phyloP scores from a whole-genome alignment of 768 basidiomycete species.

The Trametes cubensis region DNA sequence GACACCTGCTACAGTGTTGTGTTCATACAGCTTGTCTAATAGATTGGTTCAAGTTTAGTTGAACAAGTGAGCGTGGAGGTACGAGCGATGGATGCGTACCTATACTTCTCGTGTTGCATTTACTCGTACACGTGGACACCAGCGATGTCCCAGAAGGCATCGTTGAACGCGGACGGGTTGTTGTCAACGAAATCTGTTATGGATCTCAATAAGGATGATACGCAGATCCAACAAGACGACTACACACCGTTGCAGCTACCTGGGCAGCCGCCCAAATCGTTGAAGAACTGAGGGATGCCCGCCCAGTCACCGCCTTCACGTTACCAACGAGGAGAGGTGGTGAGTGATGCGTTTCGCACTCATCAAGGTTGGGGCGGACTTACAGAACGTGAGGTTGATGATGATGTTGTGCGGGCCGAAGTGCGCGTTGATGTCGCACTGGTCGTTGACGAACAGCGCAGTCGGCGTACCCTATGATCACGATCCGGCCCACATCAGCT shows the following conservation, averaged over 20 bases:
- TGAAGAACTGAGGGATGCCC: conserved; percentile 45
- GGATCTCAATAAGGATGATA: background rate
- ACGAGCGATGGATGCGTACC: background rate
- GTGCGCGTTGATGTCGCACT: conserved; percentile 57
- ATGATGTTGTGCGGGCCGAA: conserved; percentile 65
- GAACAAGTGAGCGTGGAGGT: background rate
- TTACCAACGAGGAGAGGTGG: background rate
- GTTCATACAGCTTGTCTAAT: conserved; percentile 7
- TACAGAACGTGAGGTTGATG: conserved; percentile 73
- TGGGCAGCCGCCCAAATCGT: conserved; percentile 50
- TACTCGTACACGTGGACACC: conserved; percentile 56
- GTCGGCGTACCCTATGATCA: conserved; percentile 53
- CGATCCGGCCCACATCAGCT: conserved; percentile 3
- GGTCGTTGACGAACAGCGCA: conserved; percentile 62
- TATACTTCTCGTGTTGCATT: background rate
- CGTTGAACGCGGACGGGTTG: conserved; percentile 64
- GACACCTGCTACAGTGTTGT: background rate
- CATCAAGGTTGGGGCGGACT: conserved; percentile 28
- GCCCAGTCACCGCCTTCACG: conserved; percentile 61
- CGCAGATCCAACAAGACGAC: background rate
- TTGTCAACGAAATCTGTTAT: conserved; percentile 60
- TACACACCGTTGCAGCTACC: conserved; percentile 54
- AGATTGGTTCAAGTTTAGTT: background rate
- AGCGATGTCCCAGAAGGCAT: conserved; percentile 75
- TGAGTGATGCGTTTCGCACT: background rate